phyloP scores from a whole-genome alignment of 345 rosid genomes.

The Kandelia obovata region DNA sequence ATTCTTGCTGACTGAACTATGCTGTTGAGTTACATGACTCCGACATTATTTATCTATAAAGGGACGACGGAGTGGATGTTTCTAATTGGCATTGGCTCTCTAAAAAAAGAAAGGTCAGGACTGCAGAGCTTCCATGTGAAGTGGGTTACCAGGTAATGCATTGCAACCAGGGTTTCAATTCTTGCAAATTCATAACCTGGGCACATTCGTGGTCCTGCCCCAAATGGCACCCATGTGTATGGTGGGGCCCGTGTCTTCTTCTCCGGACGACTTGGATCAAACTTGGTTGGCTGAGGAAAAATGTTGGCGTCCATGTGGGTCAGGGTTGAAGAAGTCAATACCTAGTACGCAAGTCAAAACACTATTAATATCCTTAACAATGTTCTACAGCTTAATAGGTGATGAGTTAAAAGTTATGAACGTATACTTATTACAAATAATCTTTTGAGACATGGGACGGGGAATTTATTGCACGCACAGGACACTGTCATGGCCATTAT shows the following conservation, averaged over 20 bases:
- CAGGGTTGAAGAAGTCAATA: slow-evolving; percentile 25
- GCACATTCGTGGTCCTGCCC: slow-evolving; percentile 29
- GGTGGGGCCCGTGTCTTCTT: slow-evolving; percentile 25
- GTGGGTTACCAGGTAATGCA: slow-evolving; percentile 27
- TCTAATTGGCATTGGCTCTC: not conserved
- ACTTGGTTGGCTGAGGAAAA: slow-evolving; percentile 28
- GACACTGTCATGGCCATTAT: too few species aligned
- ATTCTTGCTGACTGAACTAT: too few species aligned
- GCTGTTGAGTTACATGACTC: too few species aligned
- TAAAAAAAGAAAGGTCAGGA: not conserved
- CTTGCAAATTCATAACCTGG: slow-evolving; percentile 37
- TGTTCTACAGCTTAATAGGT: too few species aligned
- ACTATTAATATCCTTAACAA: too few species aligned
- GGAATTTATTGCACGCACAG: too few species aligned
- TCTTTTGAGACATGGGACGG: too few species aligned
- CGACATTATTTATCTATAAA: slow-evolving; percentile 15
- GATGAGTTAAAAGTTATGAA: too few species aligned
- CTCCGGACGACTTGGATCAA: slow-evolving; percentile 31
- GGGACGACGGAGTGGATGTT: too few species aligned
- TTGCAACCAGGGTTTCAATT: slow-evolving; percentile 26
- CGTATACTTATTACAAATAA: too few species aligned
- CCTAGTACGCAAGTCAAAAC: slow-evolving; percentile 8
- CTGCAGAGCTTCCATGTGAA: slow-evolving; percentile 25
- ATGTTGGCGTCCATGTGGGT: slow-evolving; percentile 33
- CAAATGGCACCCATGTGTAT: slow-evolving; percentile 22